phyloP scores from a whole-genome alignment of 2,329 filamentous ascomycete species.

The Aspergillus aculeatus region DNA sequence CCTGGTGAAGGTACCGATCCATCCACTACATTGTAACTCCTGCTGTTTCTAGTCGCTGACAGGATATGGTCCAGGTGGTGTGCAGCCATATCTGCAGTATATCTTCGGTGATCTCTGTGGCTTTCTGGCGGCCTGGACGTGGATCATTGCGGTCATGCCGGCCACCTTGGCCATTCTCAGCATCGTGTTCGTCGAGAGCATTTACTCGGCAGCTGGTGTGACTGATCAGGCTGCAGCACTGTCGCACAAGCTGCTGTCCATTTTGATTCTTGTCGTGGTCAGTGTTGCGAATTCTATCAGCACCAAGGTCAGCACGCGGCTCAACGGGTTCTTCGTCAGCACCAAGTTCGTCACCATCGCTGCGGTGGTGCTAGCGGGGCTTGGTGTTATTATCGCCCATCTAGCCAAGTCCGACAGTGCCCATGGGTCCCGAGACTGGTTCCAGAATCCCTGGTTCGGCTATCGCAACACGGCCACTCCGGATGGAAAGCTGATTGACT shows the following conservation, averaged over 20 bases:
- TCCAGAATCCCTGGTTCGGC: constrained; percentile 16
- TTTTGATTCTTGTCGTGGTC: constrained; percentile 12
- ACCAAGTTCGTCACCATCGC: constrained; percentile 17
- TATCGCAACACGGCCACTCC: constrained; percentile 14
- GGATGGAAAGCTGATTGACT: constrained; percentile 17
- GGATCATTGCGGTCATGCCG: constrained; percentile 20
- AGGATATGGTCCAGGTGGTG: constrained; percentile 5
- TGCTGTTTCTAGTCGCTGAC: neutral
- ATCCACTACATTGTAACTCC: no score
- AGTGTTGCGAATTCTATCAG: constrained; percentile 18
- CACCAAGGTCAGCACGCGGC: constrained; percentile 16
- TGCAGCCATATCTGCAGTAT: constrained; percentile 20
- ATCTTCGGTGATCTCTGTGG: constrained; percentile 20
- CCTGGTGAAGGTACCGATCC: constrained; percentile 16
- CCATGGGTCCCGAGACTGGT: constrained; percentile 13
- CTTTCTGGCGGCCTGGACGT: constrained; percentile 20
- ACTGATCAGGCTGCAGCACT: constrained; percentile 8
- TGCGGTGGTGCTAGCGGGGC: constrained; percentile 9
- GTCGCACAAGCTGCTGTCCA: constrained; percentile 15
- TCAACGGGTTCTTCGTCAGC: constrained; percentile 17
- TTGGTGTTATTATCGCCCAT: constrained; percentile 13
- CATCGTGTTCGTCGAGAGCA: constrained; percentile 21
- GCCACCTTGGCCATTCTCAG: constrained; percentile 19
- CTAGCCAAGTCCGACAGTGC: neutral
- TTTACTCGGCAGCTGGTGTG: constrained; percentile 15